Evolutionary conservation across 768 basidiomycete species (phyloP).

Genomic region (Tephrocybe rancida): DNA sequence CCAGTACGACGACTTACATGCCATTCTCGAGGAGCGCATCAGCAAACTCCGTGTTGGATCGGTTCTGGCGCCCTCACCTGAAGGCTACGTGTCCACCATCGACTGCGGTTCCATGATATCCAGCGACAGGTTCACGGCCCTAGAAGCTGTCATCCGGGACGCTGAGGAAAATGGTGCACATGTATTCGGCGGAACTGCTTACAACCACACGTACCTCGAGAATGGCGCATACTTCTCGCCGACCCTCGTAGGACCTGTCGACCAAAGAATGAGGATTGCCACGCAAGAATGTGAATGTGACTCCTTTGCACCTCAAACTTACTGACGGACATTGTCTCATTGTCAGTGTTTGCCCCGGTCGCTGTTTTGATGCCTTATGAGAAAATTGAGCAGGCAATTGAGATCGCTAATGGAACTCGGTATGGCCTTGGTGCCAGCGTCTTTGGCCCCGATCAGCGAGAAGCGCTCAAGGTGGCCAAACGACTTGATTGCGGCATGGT

Average conservation of each 20-base stretch:
- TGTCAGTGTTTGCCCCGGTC: constrained; percentile 90
- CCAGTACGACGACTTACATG: constrained; percentile 77
- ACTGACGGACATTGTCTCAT: constrained; percentile 1
- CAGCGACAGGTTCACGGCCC: constrained; percentile 64
- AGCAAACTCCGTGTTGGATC: constrained; percentile 76
- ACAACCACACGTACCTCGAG: constrained; percentile 65
- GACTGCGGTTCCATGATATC: constrained; percentile 92
- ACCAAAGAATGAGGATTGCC: constrained; percentile 72
- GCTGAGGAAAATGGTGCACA: constrained; percentile 73
- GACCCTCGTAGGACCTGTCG: constrained; percentile 84
- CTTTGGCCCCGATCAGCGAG: constrained; percentile 83
- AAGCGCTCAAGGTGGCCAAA: constrained; percentile 81
- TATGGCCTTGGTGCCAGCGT: constrained; percentile 95
- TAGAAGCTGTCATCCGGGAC: constrained; percentile 68
- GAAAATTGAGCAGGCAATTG: constrained; percentile 80
- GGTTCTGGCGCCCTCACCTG: constrained; percentile 64
- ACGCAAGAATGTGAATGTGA: constrained; percentile 69
- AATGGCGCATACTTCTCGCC: constrained; percentile 85
- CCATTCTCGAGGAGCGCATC: constrained; percentile 64
- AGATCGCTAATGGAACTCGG: constrained; percentile 83
- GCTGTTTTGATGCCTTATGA: constrained; percentile 87
- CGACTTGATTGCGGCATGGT: constrained; percentile 95
- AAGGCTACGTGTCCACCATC: constrained; percentile 70
- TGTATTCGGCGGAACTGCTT: constrained; percentile 65
- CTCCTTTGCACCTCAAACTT: neutral